These are phyloP conservation scores for Thelonectria olida DNA, from an alignment of 2,329 filamentous ascomycete species.

Conservation along the genomic window DNA sequence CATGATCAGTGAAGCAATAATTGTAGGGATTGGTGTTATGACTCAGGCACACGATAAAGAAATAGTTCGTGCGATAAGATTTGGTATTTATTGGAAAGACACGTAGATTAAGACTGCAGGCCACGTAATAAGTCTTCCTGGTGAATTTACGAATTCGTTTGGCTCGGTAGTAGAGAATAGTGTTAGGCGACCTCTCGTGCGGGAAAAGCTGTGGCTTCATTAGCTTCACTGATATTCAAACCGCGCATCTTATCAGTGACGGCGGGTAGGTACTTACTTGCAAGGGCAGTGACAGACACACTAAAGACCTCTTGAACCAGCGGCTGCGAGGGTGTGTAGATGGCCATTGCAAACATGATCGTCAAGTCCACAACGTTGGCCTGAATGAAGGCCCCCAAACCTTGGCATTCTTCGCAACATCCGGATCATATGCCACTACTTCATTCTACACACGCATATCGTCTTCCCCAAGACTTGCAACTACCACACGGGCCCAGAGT, in stretches of 20 bases:
- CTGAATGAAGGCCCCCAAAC: too few relatives aligned
- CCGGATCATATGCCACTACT: not conserved
- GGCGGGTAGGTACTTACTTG: not conserved
- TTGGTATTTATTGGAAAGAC: too few relatives aligned
- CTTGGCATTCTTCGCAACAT: not conserved
- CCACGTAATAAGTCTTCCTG: not conserved
- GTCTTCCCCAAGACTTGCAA: not conserved
- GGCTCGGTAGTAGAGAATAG: conserved; percentile 1
- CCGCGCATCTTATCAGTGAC: too few relatives aligned
- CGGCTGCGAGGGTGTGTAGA: not conserved
- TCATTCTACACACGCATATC: not conserved
- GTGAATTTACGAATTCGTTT: conserved; percentile 5
- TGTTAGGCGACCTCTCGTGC: not conserved
- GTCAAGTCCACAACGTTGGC: too few relatives aligned
- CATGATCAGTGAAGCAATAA: too few relatives aligned
- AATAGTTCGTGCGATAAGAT: too few relatives aligned
- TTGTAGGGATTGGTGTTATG: too few relatives aligned
- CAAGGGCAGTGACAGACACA: not conserved
- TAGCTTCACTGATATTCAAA: too few relatives aligned
- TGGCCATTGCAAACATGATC: too few relatives aligned
- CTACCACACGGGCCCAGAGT: not conserved
- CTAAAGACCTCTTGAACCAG: not conserved
- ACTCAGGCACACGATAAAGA: too few relatives aligned
- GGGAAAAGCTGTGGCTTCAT: not conserved
- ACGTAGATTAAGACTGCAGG: too few relatives aligned